Percentiles rank a stretch among this genome's conserved stretches.
phyloP scores from a whole-genome alignment of 2,329 filamentous ascomycete species.

The Hymenoscyphus repandus region DNA sequence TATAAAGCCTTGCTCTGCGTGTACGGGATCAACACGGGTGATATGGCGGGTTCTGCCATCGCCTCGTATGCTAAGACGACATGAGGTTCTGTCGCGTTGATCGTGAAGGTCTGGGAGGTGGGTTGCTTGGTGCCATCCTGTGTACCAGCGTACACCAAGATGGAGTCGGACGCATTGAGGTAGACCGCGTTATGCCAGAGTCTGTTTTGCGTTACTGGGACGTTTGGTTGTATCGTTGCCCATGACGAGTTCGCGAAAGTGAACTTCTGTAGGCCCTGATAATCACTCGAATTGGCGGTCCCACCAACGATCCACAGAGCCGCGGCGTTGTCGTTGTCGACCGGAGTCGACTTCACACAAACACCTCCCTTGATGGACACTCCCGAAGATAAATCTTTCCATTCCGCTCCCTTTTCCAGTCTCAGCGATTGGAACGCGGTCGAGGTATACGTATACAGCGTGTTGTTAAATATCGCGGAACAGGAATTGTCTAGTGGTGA shows the following conservation, averaged over 20 bases:
- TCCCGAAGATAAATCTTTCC: slow-evolving; percentile 62
- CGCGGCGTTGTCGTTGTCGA: slow-evolving; percentile 49
- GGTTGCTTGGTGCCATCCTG: slow-evolving; percentile 51
- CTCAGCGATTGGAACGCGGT: slow-evolving; percentile 69
- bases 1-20: slow-evolving; percentile 65
- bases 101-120: slow-evolving; percentile 71
- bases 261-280: slow-evolving; percentile 71
- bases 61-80: slow-evolving; percentile 53
- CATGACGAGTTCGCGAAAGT: slow-evolving; percentile 51
- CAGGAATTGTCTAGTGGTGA: slow-evolving; percentile 71
- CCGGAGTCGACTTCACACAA: slow-evolving; percentile 67
- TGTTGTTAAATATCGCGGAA: slow-evolving; percentile 74
- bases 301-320: slow-evolving; percentile 82
- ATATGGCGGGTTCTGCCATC: slow-evolving; percentile 54
- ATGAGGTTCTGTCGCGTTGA: slow-evolving; percentile 63
- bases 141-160: slow-evolving; percentile 77
- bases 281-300: slow-evolving; percentile 44
- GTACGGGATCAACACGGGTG: slow-evolving; percentile 72
- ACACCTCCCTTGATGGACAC: slow-evolving; percentile 67
- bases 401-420: slow-evolving; percentile 64
- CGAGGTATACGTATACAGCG: slow-evolving; percentile 76
- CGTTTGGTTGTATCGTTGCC: slow-evolving; percentile 47
- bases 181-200: slow-evolving; percentile 72
- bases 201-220: slow-evolving; percentile 48
- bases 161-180: slow-evolving; percentile 61